Conservation (phyloP, 306 rosid genomes). For the Glycyrrhiza uralensis region DNA sequence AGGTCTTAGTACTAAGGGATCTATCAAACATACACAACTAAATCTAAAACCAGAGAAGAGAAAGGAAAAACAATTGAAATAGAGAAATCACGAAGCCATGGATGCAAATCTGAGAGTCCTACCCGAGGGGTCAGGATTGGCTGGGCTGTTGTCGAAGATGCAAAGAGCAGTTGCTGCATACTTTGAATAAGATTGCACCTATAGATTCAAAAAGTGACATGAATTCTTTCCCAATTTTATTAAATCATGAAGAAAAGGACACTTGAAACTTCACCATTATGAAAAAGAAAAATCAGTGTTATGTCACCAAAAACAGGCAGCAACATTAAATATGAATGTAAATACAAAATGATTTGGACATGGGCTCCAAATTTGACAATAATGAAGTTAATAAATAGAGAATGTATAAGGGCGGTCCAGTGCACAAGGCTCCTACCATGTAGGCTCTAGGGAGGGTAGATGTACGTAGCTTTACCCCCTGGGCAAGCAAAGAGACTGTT, state of each 20-base stretch:
- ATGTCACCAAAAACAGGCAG: background rate
- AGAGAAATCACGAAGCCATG: slow-evolving; percentile 22
- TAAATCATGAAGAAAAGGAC: background rate
- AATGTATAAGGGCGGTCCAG: no score
- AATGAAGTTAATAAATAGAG: background rate
- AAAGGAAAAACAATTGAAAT: background rate
- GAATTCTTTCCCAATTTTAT: background rate
- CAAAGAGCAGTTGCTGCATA: slow-evolving; percentile 88
- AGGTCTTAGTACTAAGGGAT: background rate
- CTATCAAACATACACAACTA: background rate
- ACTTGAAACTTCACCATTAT: background rate
- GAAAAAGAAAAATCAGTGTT: background rate
- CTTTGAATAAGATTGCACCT: slow-evolving; percentile 96
- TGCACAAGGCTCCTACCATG: no score
- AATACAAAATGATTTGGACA: background rate
- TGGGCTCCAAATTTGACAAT: background rate
- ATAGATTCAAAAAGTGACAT: slow-evolving; percentile 12
- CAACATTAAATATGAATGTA: background rate
- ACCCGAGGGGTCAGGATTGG: slow-evolving; percentile 96
- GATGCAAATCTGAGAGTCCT: slow-evolving; percentile 20
- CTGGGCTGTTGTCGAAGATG: slow-evolving; percentile 97
- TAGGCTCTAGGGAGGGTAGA: no score
- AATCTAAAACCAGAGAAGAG: background rate
- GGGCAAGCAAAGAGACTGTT: no score
- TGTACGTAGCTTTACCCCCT: no score